Base-by-base conservation (phyloP, 352 stramenopile species). In the Thalassiosira livingstoniorum region DNA sequence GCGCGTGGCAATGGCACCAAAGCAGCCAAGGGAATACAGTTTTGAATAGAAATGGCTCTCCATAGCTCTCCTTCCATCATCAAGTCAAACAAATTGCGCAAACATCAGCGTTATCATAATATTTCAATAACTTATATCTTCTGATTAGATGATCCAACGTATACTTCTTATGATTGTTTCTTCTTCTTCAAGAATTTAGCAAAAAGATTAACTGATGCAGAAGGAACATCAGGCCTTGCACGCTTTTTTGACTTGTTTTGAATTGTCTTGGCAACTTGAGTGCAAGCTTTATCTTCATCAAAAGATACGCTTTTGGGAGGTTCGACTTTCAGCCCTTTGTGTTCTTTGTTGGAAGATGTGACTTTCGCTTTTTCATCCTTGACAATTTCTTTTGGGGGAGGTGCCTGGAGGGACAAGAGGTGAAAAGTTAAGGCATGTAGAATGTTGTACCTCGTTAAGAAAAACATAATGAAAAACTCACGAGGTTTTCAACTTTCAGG, bases 221-320 rank as follows among this genome's bases (percentile, higher is more conserved):
- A 3, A 4, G 39, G 15, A 18, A 57, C 61, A 23, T 4, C 31
- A 57, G 39, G 39, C 35, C 57, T 69, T 1, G 39, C 27, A 4
- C 61, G 61, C 25, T 69, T 69, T 35, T 69, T 69, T 15, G 23
- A 34, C 18, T 57, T 29, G 13, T 69, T 69, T 2, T 29, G 35
- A 27, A 57, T 35, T 7, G 10, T 57, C 18, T 29, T 7, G 5
- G 39, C 13, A n/a, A 11, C 29, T 86, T 66, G 92, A 92, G 87
- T 96, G 95, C 91, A 97, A 95, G 68, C 97, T 93, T 0, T 92
- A 92, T 64, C 88, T 43, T 94, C 93, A 93, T 4, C 35, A 67
- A n/a, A n/a, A n/a, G n/a, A n/a, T n/a, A n/a, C n/a, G n/a, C n/a
- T n/a, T n/a, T n/a, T n/a, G n/a, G n/a, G n/a, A n/a, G n/a, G n/a